A percentile compares a stretch with the other conserved stretches of the same genome.
Conservation (phyloP, 2,329 filamentous ascomycete species). For the Cladosporium sp. region DNA sequence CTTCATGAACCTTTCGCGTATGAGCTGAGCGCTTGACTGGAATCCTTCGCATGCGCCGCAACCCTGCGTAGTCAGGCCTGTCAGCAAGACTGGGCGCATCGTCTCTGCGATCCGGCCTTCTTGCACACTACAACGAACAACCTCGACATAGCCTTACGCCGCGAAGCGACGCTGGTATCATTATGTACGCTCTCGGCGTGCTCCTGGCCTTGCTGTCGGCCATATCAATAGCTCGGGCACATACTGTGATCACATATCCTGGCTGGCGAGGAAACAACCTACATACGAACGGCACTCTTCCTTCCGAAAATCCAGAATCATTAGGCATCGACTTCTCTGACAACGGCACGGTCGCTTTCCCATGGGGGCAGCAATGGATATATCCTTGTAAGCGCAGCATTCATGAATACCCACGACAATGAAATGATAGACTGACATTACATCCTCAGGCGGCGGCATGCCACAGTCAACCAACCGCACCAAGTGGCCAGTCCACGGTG, state of each 20-base stretch:
- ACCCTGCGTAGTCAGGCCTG: not conserved
- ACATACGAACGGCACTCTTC: conserved; percentile 64
- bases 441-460: conserved; percentile 93
- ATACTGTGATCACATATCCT: conserved; percentile 83
- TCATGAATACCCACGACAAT: too few species aligned
- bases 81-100: not conserved
- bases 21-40: not conserved
- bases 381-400: conserved; percentile 78
- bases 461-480: conserved; percentile 77
- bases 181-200: too few species aligned
- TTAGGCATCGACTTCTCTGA: conserved; percentile 48
- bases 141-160: too few species aligned
- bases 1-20: not conserved
- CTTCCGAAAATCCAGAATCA: conserved; percentile 39
- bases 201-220: conserved; percentile 16
- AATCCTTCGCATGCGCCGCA: not conserved
- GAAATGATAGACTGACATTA: too few species aligned
- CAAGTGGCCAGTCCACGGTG: conserved; percentile 84
- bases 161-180: too few species aligned
- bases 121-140: too few species aligned
- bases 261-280: conserved; percentile 87
- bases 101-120: too few species aligned
- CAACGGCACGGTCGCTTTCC: conserved; percentile 57
- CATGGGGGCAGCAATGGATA: conserved; percentile 92
- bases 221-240: conserved; percentile 50